phyloP scores from a whole-genome alignment of 1,284 basidiomycete genomes.

The Ceratobasidium sp. region DNA sequence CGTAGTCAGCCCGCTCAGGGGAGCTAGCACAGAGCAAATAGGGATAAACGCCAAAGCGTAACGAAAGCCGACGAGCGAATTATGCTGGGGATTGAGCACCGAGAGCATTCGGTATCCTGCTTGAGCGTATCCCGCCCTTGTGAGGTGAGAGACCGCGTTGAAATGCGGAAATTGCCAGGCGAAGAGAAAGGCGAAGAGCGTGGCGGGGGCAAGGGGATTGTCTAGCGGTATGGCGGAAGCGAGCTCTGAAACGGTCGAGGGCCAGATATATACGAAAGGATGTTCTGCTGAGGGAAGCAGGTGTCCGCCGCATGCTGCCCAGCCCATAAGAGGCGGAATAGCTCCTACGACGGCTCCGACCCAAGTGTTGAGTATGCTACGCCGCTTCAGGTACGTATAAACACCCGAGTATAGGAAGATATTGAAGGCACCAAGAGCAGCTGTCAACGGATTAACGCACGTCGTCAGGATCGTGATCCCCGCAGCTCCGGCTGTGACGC shows the following conservation, averaged over 20 bases:
- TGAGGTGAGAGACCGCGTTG: slow-evolving; percentile 90
- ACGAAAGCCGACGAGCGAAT: slow-evolving; percentile 87
- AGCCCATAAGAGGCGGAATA: slow-evolving; percentile 97
- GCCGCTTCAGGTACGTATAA: slow-evolving; percentile 97
- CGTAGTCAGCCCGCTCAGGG: slow-evolving; percentile 88
- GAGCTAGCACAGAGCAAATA: slow-evolving; percentile 84
- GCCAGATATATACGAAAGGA: slow-evolving; percentile 71
- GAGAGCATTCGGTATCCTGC: slow-evolving; percentile 96
- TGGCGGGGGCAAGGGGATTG: slow-evolving; percentile 82
- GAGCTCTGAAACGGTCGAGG: slow-evolving; percentile 54
- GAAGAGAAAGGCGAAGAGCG: slow-evolving; percentile 86
- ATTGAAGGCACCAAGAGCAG: slow-evolving; percentile 85
- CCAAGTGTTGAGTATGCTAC: slow-evolving; percentile 93
- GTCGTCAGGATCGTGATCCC: slow-evolving; percentile 85
- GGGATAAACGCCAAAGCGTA: slow-evolving; percentile 86
- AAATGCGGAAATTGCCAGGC: slow-evolving; percentile 99
- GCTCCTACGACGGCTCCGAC: slow-evolving; percentile 93
- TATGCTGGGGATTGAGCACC: slow-evolving; percentile 83
- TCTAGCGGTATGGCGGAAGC: slow-evolving; percentile 63
- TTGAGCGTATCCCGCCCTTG: slow-evolving; percentile 91
- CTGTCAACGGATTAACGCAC: slow-evolving; percentile 92
- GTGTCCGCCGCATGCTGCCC: slow-evolving; percentile 92
- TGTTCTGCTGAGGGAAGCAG: slow-evolving; percentile 75
- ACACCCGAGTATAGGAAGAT: slow-evolving; percentile 91
- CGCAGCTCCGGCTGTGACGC: slow-evolving; percentile 75